Evolutionary conservation across 2,329 filamentous ascomycete genomes (phyloP).

Genomic region (Sclerotinia minor): DNA sequence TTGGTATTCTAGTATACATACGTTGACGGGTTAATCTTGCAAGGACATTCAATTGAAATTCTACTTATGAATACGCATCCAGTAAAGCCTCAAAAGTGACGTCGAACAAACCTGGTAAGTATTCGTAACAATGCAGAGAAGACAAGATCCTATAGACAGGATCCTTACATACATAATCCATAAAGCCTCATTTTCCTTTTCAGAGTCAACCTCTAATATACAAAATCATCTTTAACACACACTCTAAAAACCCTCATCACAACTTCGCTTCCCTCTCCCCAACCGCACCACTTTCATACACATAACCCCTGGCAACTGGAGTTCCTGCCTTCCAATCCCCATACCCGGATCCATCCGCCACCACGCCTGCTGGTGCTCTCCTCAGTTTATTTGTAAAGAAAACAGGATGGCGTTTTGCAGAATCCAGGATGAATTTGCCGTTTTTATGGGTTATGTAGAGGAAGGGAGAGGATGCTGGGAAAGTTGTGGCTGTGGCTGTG

Average conservation of each 20-base stretch:
- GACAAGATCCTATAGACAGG: neutral
- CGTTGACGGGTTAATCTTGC: neutral
- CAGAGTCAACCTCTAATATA: neutral
- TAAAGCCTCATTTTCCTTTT: neutral
- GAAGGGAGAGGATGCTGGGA: conserved; percentile 33
- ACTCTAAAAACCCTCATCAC: conserved; percentile 27
- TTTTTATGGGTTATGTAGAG: neutral
- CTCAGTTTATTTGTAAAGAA: conserved; percentile 70
- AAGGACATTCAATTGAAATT: neutral
- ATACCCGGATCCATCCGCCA: conserved; percentile 27
- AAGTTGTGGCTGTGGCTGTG: conserved; percentile 35
- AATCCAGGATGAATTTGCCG: conserved; percentile 43
- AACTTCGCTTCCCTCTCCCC: conserved; percentile 37
- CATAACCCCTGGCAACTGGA: conserved; percentile 61
- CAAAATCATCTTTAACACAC: neutral
- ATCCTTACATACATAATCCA: conserved; percentile 2
- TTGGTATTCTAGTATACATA: conserved; percentile 2
- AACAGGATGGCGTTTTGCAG: conserved; percentile 67
- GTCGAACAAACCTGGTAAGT: neutral
- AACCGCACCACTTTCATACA: conserved; percentile 51
- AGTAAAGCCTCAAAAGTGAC: neutral
- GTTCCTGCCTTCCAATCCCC: conserved; percentile 40
- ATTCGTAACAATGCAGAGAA: neutral
- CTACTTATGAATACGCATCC: neutral
- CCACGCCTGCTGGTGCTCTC: conserved; percentile 44